phyloP scores from a whole-genome alignment of 1,284 basidiomycete genomes.

The Marasmius oreades region DNA sequence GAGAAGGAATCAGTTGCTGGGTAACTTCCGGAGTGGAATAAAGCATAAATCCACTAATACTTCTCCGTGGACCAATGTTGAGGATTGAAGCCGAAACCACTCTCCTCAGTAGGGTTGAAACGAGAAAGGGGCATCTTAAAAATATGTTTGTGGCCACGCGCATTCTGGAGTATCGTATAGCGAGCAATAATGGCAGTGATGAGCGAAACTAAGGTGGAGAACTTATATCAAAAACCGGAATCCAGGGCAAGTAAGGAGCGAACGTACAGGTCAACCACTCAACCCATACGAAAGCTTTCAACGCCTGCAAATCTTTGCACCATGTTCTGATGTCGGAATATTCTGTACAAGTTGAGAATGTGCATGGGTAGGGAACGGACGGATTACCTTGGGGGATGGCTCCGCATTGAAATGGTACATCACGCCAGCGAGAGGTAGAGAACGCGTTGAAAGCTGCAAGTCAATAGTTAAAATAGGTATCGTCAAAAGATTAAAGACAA shows the following conservation, averaged over 20 bases:
- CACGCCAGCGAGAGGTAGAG: slow-evolving; percentile 52
- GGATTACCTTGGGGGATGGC: slow-evolving; percentile 42
- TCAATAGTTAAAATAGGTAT: not conserved
- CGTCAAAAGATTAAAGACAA: not conserved
- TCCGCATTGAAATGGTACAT: slow-evolving; percentile 44
- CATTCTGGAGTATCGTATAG: slow-evolving; percentile 40
- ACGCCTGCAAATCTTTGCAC: slow-evolving; percentile 51
- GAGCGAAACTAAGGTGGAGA: slow-evolving; percentile 34
- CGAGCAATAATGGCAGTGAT: slow-evolving; percentile 38
- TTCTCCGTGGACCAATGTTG: not conserved
- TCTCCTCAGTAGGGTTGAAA: slow-evolving; percentile 31
- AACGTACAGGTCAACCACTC: slow-evolving; percentile 49
- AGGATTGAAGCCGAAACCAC: not conserved
- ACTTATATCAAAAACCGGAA: not conserved
- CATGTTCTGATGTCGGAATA: slow-evolving; percentile 43
- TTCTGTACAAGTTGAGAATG: slow-evolving; percentile 24
- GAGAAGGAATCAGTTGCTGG: no score
- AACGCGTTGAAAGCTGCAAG: slow-evolving; percentile 53
- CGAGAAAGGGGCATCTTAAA: slow-evolving; percentile 49
- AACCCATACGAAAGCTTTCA: slow-evolving; percentile 57
- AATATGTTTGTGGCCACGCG: slow-evolving; percentile 45
- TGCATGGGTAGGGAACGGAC: not conserved
- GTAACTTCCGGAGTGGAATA: no score
- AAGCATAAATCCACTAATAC: not conserved
- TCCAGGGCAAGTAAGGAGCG: not conserved